Conservation (phyloP, 2,329 filamentous ascomycete species). For the Herpotrichia juniperi region DNA sequence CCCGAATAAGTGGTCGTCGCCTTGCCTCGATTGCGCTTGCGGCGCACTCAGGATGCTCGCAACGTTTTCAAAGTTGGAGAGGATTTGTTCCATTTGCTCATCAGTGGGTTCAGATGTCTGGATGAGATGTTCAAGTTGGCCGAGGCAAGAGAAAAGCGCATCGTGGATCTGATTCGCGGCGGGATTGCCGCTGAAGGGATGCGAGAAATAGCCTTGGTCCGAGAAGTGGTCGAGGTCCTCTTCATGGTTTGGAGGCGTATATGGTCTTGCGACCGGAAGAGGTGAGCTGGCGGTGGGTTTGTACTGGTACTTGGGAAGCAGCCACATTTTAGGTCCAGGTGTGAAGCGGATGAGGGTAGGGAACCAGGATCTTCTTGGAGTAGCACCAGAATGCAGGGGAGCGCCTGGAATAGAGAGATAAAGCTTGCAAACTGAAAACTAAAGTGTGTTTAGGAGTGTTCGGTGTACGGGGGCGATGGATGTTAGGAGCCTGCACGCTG, state of each 20-base stretch:
- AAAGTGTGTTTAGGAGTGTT: no score
- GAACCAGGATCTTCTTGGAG: background rate
- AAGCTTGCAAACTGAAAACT: no score
- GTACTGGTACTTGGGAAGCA: constrained; percentile 11
- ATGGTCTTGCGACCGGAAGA: constrained; percentile 29
- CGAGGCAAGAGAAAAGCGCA: constrained; percentile 38
- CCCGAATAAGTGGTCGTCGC: constrained; percentile 28
- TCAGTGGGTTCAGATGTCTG: constrained; percentile 36
- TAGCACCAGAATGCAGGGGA: background rate
- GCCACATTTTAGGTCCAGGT: constrained; percentile 1
- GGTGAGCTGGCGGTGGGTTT: constrained; percentile 24
- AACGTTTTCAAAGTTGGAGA: constrained; percentile 41
- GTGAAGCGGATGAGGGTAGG: background rate
- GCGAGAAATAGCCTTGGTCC: background rate
- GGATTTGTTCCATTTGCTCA: constrained; percentile 42
- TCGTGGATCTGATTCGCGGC: constrained; percentile 32
- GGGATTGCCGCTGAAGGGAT: background rate
- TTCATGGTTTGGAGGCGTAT: constrained; percentile 38
- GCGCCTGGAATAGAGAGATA: no score
- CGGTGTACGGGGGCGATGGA: no score
- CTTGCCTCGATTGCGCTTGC: constrained; percentile 24
- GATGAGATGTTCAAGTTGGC: constrained; percentile 38
- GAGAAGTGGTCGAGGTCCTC: background rate
- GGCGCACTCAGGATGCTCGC: constrained; percentile 34
- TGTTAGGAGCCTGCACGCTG: no score